Conservation (phyloP, 2,329 filamentous ascomycete species). For the Talaromyces sp. region DNA sequence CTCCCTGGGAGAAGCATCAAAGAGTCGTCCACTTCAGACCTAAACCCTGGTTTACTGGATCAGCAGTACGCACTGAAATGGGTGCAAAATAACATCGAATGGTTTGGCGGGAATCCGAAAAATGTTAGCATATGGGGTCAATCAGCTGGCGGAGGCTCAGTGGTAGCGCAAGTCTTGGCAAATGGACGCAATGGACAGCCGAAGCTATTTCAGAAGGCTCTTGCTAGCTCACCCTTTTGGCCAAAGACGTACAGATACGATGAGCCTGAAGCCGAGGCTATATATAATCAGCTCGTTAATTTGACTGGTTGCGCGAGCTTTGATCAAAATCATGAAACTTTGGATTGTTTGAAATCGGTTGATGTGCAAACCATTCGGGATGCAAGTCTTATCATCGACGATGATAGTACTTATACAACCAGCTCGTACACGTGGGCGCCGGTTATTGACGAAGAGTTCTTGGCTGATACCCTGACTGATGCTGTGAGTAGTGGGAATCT, state of each 20-base stretch:
- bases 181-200: slow-evolving; percentile 47
- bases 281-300: slow-evolving; percentile 53
- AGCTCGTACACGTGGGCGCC: slow-evolving; percentile 63
- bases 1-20: slow-evolving; percentile 54
- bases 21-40: slow-evolving; percentile 47
- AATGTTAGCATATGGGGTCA: slow-evolving; percentile 61
- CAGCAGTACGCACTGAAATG: slow-evolving; percentile 57
- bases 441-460: slow-evolving; percentile 60
- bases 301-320: slow-evolving; percentile 51
- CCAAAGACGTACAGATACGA: slow-evolving; percentile 61
- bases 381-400: slow-evolving; percentile 55
- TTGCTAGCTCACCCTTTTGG: slow-evolving; percentile 61
- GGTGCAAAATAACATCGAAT: slow-evolving; percentile 55
- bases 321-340: slow-evolving; percentile 37
- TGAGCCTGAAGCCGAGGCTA: slow-evolving; percentile 52
- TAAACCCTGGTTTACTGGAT: slow-evolving; percentile 58
- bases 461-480: slow-evolving; percentile 52
- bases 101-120: slow-evolving; percentile 57
- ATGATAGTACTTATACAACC: slow-evolving; percentile 56
- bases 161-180: slow-evolving; percentile 49
- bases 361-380: slow-evolving; percentile 58
- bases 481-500: slow-evolving; percentile 44
- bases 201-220: slow-evolving; percentile 54
- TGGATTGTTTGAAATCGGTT: slow-evolving; percentile 58
- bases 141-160: slow-evolving; percentile 56